These are phyloP conservation scores for Mucor saturninus DNA, from an alignment of 371 early-diverging fungal species.

Conservation along the genomic window DNA sequence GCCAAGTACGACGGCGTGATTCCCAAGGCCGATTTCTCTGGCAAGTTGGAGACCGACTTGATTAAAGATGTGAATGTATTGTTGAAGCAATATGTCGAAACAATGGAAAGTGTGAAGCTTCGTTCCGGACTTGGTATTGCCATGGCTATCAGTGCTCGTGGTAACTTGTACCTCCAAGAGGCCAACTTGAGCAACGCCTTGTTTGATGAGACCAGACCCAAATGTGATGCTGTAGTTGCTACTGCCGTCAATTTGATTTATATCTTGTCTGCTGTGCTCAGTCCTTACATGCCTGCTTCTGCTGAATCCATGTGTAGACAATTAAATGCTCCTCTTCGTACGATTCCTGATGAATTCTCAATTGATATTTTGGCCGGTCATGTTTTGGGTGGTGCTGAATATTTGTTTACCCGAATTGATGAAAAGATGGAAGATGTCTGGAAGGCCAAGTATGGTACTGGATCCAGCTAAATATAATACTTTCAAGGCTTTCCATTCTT, in stretches of 20 bases:
- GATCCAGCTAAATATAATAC: slow-evolving; percentile 24
- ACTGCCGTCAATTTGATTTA: slow-evolving; percentile 87
- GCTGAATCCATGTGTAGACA: slow-evolving; percentile 79
- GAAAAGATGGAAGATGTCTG: slow-evolving; percentile 75
- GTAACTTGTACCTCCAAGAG: slow-evolving; percentile 96
- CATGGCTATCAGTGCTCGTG: slow-evolving; percentile 94
- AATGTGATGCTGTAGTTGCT: slow-evolving; percentile 88
- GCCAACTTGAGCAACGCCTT: slow-evolving; percentile 89
- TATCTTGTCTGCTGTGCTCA: slow-evolving; percentile 84
- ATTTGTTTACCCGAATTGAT: slow-evolving; percentile 91
- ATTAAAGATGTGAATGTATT: slow-evolving; percentile 84
- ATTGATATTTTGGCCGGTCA: slow-evolving; percentile 83
- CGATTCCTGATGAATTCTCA: slow-evolving; percentile 75
- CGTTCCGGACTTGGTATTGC: slow-evolving; percentile 83
- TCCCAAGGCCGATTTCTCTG: slow-evolving; percentile 62
- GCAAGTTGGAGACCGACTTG: slow-evolving; percentile 63
- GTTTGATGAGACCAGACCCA: slow-evolving; percentile 73
- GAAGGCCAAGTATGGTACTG: slow-evolving; percentile 76
- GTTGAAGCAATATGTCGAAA: slow-evolving; percentile 77
- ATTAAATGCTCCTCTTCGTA: slow-evolving; percentile 79
- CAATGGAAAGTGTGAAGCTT: slow-evolving; percentile 88
- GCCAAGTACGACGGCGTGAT: slow-evolving; percentile 85
- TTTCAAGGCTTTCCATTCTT: neutral
- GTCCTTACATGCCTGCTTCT: slow-evolving; percentile 96
- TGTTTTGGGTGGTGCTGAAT: slow-evolving; percentile 83